Conservation (phyloP, 2,329 filamentous ascomycete genomes). For the Pseudogymnoascus sp. region DNA sequence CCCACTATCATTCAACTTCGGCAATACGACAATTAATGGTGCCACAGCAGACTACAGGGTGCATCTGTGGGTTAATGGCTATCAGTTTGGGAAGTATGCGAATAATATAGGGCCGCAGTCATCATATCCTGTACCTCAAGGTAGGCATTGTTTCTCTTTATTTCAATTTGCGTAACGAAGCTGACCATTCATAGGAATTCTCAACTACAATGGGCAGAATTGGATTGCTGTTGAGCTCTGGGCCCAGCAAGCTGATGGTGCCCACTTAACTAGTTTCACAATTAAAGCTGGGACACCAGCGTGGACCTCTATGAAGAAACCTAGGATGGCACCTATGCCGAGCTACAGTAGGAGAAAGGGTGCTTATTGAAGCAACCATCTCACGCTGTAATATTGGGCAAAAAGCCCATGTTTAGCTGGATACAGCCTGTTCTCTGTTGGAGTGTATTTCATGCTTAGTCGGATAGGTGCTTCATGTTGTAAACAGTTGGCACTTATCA, state of each 20-base stretch:
- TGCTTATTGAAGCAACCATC: slow-evolving; percentile 21
- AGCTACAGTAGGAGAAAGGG: slow-evolving; percentile 22
- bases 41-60: slow-evolving; percentile 44
- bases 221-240: slow-evolving; percentile 63
- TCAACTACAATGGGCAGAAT: slow-evolving; percentile 65
- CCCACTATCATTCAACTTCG: slow-evolving; percentile 53
- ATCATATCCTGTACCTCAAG: slow-evolving; percentile 64
- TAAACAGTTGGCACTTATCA: no score
- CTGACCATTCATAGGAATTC: slow-evolving; percentile 61
- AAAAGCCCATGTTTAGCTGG: no score
- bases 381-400: background rate
- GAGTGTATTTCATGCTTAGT: no score
- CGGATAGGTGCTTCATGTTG: no score
- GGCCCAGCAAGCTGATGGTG: slow-evolving; percentile 37
- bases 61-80: slow-evolving; percentile 68
- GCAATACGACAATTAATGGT: slow-evolving; percentile 32
- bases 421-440: no score
- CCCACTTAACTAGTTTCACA: slow-evolving; percentile 22
- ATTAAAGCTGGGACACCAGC: slow-evolving; percentile 20
- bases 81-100: slow-evolving; percentile 62
- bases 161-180: background rate
- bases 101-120: slow-evolving; percentile 71
- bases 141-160: slow-evolving; percentile 30
- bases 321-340: slow-evolving; percentile 20
- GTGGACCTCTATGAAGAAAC: slow-evolving; percentile 21